Percentiles rank a stretch among this genome's conserved stretches.
Evolutionary conservation across 345 rosid species (phyloP).

Genomic region (Bruguiera gymnorhiza): DNA sequence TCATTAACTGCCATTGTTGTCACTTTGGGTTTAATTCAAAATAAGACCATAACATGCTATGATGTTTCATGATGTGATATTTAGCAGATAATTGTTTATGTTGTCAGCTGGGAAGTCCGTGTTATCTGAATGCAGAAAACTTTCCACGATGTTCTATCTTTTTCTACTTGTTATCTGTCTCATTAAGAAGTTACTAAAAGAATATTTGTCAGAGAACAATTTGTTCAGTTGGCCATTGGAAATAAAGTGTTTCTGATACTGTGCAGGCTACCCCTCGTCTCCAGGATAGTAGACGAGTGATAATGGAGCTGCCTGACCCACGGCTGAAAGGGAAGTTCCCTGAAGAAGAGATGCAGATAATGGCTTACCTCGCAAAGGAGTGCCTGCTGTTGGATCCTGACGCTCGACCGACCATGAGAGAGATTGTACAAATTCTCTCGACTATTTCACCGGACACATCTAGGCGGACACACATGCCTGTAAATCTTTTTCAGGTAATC

Average conservation of each 20-base stretch:
- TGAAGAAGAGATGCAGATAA: conserved; percentile 81
- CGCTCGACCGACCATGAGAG: conserved; percentile 90
- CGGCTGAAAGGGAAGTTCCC: conserved; percentile 64
- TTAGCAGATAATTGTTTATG: background rate
- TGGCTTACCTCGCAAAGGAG: conserved; percentile 95
- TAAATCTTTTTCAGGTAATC: conserved; percentile 60
- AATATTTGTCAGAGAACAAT: too few relatives aligned
- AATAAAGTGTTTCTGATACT: background rate
- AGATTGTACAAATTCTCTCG: conserved; percentile 94
- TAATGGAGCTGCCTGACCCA: conserved; percentile 77
- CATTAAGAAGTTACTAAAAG: too few relatives aligned
- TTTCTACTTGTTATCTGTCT: too few relatives aligned
- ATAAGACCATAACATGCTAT: too few relatives aligned
- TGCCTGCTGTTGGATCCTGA: conserved; percentile 90
- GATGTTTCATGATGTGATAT: background rate
- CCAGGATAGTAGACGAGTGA: conserved; percentile 61
- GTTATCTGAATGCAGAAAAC: background rate
- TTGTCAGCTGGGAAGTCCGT: background rate
- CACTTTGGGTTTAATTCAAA: background rate
- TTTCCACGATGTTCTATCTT: background rate
- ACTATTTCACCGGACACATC: conserved; percentile 72
- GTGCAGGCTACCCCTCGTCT: conserved; percentile 78
- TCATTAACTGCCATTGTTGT: conserved; percentile 5
- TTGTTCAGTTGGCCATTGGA: too few relatives aligned
- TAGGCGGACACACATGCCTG: conserved; percentile 58